These are phyloP conservation scores for Nitzschia palea DNA, from an alignment of 108 stramenopile genomes.

Conservation along the genomic window DNA sequence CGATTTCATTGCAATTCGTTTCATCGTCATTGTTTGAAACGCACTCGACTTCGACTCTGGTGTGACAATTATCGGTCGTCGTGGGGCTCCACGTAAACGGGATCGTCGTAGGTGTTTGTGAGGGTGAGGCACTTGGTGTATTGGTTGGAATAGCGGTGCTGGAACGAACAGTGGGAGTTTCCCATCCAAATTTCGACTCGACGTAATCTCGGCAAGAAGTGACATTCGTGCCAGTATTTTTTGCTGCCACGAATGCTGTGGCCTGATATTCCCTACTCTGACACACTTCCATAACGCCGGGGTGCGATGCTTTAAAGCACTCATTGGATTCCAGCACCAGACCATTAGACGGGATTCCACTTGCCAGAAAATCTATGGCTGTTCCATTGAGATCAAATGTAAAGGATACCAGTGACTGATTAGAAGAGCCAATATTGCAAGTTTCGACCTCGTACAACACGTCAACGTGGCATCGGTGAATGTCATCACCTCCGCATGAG, in stretches of 20 bases:
- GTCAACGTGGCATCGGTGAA: slow-evolving; percentile 18
- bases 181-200: neutral
- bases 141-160: neutral
- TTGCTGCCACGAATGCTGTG: neutral
- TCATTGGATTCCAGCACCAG: slow-evolving; percentile 5
- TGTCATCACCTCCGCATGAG: slow-evolving; percentile 10
- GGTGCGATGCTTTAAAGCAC: neutral
- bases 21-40: neutral
- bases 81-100: neutral
- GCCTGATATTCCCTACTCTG: neutral
- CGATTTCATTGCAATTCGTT: slow-evolving; percentile 10
- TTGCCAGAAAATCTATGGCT: neutral
- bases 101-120: neutral
- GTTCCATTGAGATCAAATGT: neutral
- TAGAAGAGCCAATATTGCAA: neutral
- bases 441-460: slow-evolving; percentile 11
- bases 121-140: neutral
- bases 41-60: neutral
- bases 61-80: neutral
- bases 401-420: neutral
- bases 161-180: neutral
- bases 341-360: neutral
- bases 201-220: neutral
- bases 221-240: neutral
- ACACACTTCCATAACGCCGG: neutral